Evolutionary conservation across 2,329 filamentous ascomycete species (phyloP).

Genomic region (Aaosphaeria pasadenensis): DNA sequence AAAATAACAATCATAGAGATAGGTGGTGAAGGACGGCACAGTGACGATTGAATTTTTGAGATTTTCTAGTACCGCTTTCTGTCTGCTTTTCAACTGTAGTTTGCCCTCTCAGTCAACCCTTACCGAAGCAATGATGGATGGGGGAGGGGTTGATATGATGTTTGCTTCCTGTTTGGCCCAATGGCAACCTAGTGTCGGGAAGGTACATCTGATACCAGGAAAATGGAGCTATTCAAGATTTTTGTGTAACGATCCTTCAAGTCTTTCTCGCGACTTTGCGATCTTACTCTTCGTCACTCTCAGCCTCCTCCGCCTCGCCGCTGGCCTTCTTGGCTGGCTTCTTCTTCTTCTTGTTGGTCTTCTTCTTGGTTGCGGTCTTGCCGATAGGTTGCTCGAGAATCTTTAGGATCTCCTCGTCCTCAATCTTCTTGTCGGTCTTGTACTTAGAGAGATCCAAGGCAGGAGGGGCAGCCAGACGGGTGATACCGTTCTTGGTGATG

Average conservation of each 20-base stretch:
- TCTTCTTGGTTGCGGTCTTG: constrained; percentile 67
- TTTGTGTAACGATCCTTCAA: neutral
- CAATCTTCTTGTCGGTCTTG: constrained; percentile 97
- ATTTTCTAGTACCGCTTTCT: too few relatives aligned
- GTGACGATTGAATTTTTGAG: too few relatives aligned
- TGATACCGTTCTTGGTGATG: constrained; percentile 96
- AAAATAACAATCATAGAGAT: too few relatives aligned
- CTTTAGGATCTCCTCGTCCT: constrained; percentile 91
- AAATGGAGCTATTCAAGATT: neutral
- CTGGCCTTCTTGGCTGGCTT: constrained; percentile 64
- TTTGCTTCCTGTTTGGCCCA: too few relatives aligned
- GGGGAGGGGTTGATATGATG: too few relatives aligned
- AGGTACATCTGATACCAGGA: too few relatives aligned
- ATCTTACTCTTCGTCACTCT: constrained; percentile 36
- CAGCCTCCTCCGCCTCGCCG: constrained; percentile 45
- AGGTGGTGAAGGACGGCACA: too few relatives aligned
- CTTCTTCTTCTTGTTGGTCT: constrained; percentile 78
- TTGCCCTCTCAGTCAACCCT: too few relatives aligned
- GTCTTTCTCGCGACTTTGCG: neutral
- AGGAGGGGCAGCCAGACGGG: constrained; percentile 75
- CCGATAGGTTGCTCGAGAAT: constrained; percentile 84
- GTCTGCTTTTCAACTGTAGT: too few relatives aligned
- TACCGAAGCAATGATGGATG: too few relatives aligned
- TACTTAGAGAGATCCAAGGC: constrained; percentile 74
- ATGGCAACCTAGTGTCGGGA: too few relatives aligned